Percentiles rank a stretch among this genome's conserved stretches.
These are phyloP conservation scores for Thoreauomyces humboldtii DNA, from an alignment of 192 early-diverging fungal species.

Conservation along the genomic window DNA sequence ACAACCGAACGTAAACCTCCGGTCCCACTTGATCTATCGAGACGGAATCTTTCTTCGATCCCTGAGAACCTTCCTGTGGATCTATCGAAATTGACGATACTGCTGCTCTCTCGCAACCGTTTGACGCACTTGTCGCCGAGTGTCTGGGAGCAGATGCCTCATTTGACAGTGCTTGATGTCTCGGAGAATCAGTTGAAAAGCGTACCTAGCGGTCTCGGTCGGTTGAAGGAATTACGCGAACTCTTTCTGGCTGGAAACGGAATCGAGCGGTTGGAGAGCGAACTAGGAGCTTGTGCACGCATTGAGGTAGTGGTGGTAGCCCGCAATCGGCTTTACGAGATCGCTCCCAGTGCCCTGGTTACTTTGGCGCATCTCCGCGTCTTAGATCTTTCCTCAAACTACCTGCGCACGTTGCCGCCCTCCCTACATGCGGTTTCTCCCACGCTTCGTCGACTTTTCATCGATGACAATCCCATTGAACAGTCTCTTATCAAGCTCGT, in stretches of 20 bases:
- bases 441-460: background rate
- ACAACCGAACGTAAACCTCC: too few species aligned
- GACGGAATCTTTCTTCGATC: background rate
- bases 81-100: background rate
- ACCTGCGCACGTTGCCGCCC: slow-evolving; percentile 4
- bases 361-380: background rate
- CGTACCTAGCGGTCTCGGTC: background rate
- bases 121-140: background rate
- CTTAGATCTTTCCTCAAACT: slow-evolving; percentile 7
- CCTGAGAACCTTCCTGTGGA: too few species aligned
- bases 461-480: slow-evolving; percentile 15
- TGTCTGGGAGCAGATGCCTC: slow-evolving; percentile 5
- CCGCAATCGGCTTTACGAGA: slow-evolving; percentile 2
- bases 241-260: slow-evolving; percentile 10
- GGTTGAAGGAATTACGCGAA: background rate
- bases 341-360: background rate
- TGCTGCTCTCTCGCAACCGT: background rate
- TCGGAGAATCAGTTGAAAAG: slow-evolving; percentile 6
- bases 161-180: slow-evolving; percentile 2
- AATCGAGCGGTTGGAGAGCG: slow-evolving; percentile 9
- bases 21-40: background rate
- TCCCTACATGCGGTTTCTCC: background rate
- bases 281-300: slow-evolving; percentile 1
- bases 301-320: background rate
- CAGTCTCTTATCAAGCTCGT: slow-evolving; percentile 1